Evolutionary conservation across 306 rosid species (phyloP).

Genomic region (Fragaria nilgerrensis): DNA sequence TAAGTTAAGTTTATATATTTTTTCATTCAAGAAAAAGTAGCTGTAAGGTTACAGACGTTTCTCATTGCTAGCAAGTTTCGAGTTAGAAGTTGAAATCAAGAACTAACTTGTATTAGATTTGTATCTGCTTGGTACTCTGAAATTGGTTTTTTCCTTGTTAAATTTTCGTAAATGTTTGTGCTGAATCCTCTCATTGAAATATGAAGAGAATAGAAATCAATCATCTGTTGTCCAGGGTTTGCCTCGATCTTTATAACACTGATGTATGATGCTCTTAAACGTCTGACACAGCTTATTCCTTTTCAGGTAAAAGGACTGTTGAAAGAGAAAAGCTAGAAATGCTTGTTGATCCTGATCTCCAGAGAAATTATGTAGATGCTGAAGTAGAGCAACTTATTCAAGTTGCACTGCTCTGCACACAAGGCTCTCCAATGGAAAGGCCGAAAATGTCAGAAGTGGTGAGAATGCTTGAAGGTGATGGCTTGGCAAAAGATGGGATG

Average conservation of each 20-base stretch:
- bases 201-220: neutral
- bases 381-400: slow-evolving; percentile 98
- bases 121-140: neutral
- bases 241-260: neutral
- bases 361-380: slow-evolving; percentile 69
- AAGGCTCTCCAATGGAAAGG: slow-evolving; percentile 92
- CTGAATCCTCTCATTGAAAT: neutral
- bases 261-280: neutral
- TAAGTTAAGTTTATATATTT: neutral
- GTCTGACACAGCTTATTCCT: slow-evolving; percentile 26
- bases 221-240: neutral
- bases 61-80: neutral
- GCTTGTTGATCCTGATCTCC: slow-evolving; percentile 97
- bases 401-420: slow-evolving; percentile 96
- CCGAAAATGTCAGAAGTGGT: slow-evolving; percentile 99
- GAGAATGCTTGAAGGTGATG: slow-evolving; percentile 98
- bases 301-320: slow-evolving; percentile 86
- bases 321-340: slow-evolving; percentile 88
- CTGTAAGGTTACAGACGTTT: neutral
- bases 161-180: neutral
- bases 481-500: slow-evolving; percentile 98
- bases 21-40: neutral
- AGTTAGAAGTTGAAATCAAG: neutral
- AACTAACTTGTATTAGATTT: neutral
- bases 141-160: neutral